These are phyloP conservation scores for Aureoboletus auriporus DNA, from an alignment of 768 basidiomycete species.

Conservation along the genomic window DNA sequence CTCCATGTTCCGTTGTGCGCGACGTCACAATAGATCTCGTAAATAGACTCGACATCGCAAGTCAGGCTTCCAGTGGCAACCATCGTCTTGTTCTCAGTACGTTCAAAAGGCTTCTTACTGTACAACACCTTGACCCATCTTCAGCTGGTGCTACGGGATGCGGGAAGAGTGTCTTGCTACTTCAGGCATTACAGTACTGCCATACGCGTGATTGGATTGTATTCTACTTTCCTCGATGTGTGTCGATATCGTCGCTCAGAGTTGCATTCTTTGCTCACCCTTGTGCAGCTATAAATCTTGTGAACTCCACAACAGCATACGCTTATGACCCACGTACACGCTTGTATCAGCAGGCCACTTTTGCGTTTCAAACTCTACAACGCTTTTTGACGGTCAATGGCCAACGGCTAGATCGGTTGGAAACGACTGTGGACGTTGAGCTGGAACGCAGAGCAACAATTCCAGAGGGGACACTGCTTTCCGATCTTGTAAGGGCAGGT, in stretches of 20 bases:
- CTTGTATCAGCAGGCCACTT: constrained; percentile 70
- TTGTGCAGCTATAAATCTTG: constrained; percentile 47
- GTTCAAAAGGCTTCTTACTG: constrained; percentile 21
- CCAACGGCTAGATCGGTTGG: constrained; percentile 38
- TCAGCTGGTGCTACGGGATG: constrained; percentile 72
- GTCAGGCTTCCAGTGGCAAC: constrained; percentile 43
- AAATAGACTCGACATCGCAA: constrained; percentile 50
- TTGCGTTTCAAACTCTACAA: constrained; percentile 60
- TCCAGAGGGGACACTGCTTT: constrained; percentile 45
- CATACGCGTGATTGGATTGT: constrained; percentile 70
- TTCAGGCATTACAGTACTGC: constrained; percentile 75
- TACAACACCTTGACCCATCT: neutral
- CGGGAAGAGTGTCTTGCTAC: constrained; percentile 76
- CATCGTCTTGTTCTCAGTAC: constrained; percentile 63
- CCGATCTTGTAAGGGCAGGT: constrained; percentile 56
- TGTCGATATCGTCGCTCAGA: constrained; percentile 11
- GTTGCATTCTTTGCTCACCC: neutral
- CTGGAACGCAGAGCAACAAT: constrained; percentile 46
- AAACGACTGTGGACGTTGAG: constrained; percentile 37
- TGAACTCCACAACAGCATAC: constrained; percentile 73
- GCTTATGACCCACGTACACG: constrained; percentile 71
- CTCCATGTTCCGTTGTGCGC: constrained; percentile 71
- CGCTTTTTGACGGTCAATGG: constrained; percentile 60
- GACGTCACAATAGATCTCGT: constrained; percentile 56
- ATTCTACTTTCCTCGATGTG: constrained; percentile 79